Conservation (phyloP, 139 green algal species). For the Chlamydomonas schloesseri region DNA sequence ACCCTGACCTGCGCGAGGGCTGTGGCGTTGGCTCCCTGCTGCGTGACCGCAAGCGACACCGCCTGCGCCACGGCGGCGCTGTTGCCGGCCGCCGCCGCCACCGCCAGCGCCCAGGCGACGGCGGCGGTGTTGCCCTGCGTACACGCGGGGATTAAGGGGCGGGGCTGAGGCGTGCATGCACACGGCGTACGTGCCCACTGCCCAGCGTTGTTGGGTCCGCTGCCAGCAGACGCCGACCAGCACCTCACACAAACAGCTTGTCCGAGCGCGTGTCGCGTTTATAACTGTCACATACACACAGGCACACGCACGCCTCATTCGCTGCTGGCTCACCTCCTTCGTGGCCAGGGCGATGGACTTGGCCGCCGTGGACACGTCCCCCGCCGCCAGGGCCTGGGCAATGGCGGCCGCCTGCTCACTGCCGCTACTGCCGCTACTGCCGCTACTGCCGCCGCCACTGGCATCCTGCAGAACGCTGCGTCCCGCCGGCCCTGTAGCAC, state of each 20-base stretch:
- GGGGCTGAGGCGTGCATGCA: neutral
- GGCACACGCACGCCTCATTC: no score
- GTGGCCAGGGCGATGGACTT: slow-evolving; percentile 1
- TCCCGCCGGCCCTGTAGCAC: no score
- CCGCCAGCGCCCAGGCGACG: neutral
- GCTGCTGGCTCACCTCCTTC: neutral
- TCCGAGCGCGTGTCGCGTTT: no score
- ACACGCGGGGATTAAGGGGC: neutral
- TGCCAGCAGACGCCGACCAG: neutral
- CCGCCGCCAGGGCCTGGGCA: neutral
- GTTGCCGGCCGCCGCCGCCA: slow-evolving; percentile 23
- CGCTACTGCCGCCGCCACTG: no score
- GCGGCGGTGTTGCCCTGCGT: slow-evolving; percentile 36
- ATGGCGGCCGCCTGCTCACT: neutral
- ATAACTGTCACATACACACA: no score
- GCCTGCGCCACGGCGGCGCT: slow-evolving; percentile 23
- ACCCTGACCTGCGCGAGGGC: slow-evolving; percentile 26
- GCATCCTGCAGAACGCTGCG: no score
- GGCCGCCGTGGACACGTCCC: neutral
- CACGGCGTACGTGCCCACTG: no score
- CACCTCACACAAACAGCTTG: no score
- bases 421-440: no score
- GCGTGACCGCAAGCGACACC: slow-evolving; percentile 31
- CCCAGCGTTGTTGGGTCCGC: no score
- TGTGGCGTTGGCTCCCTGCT: slow-evolving; percentile 27